Evolutionary conservation across 2,329 filamentous ascomycete species (phyloP), one percentile per base, ranked within the genome.

Genomic region (Raffaelea albimanens): DNA sequence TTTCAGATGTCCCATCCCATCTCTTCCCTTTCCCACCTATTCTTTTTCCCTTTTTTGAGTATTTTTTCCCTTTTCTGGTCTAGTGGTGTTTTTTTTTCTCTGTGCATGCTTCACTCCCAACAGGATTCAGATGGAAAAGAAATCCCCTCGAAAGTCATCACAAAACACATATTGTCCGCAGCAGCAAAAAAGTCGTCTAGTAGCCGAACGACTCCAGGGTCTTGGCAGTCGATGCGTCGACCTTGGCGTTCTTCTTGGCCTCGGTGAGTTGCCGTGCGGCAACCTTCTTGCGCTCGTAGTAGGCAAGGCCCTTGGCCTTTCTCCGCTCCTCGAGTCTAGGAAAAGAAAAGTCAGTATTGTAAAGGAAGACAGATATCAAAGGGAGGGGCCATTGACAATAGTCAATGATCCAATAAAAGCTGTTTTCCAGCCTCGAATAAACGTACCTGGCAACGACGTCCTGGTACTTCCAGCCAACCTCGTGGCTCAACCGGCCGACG

Each of bases 381-480:
- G 16, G 31, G 31, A 34, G 10, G 31, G 9, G n/a, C n/a, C n/a
- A n/a, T n/a, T n/a, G n/a, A n/a, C n/a, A n/a, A 34, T 34, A 34
- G 31, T 9, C 31, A 34, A 34, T 34, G 10, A 9, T 34, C 10
- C 31, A 10, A 10, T 9, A 10, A 10, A 16, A 9, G 31, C 40
- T 10, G 10, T 20, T 41, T 22, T 20, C 18, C 14, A 41, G 40
- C 11, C 16, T n/a, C n/a, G 19, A 16, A 5, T 31, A 22, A 23
- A 85, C 89, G 66, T 77, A 97, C 90, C 87, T 89, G 66, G 84
- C 85, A 76, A 98, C 93, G 67, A 98, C 90, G 70, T 96, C 91
- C 82, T 96, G 87, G 85, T 98, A 97, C 80, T 98, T 98, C 93
- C 93, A 98, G 77, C 93, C 93, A 67, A 97, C 93, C 80, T 98